These are phyloP conservation scores for Trametes versicolor DNA, from an alignment of 1,284 basidiomycete species.

Conservation along the genomic window DNA sequence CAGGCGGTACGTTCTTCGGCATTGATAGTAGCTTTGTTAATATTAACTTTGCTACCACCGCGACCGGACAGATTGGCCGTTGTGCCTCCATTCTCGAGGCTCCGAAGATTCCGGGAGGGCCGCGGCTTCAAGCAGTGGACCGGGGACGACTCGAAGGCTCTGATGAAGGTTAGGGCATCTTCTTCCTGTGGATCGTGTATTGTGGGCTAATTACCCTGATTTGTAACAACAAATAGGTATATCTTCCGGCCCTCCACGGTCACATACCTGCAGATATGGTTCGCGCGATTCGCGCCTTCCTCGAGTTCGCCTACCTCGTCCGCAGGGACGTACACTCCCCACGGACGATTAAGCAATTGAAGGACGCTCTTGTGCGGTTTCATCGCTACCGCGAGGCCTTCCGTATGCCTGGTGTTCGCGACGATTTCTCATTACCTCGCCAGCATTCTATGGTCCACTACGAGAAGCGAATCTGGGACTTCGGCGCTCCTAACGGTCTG, in stretches of 20 bases:
- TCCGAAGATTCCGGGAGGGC: neutral
- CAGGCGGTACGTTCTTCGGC: neutral
- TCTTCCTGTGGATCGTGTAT: too few relatives aligned
- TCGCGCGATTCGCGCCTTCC: slow-evolving; percentile 18
- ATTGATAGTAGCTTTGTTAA: neutral
- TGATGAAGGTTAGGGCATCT: neutral
- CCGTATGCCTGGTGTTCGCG: neutral
- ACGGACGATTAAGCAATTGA: neutral
- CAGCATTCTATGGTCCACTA: neutral
- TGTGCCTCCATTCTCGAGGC: neutral
- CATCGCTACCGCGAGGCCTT: neutral
- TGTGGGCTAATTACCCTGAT: too few relatives aligned
- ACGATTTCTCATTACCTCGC: neutral
- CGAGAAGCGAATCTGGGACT: neutral
- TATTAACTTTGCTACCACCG: neutral
- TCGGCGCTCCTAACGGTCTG: slow-evolving; percentile 26
- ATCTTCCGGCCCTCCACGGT: slow-evolving; percentile 15
- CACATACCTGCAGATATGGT: slow-evolving; percentile 26
- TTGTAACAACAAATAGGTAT: slow-evolving; percentile 13
- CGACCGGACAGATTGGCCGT: neutral
- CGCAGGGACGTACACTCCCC: slow-evolving; percentile 4
- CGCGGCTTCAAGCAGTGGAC: slow-evolving; percentile 4
- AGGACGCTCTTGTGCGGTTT: neutral
- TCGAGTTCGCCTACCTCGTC: slow-evolving; percentile 32
- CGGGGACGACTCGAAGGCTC: neutral